phyloP scores from a whole-genome alignment of 2,329 filamentous ascomycete genomes.

The Xylogone sp. region DNA sequence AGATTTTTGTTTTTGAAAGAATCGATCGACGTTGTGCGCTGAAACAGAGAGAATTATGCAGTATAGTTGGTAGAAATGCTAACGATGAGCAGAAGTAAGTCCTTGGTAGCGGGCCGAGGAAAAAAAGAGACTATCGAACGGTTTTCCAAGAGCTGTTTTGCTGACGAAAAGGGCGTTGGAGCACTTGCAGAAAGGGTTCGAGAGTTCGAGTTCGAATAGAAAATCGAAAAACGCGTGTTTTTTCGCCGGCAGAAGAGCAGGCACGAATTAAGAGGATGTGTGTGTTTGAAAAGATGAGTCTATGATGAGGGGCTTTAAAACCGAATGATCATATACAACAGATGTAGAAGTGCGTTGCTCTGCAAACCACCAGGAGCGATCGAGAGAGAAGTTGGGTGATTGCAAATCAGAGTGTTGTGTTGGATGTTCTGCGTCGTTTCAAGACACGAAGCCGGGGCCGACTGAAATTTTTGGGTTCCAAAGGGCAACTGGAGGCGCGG shows the following conservation, averaged over 20 bases:
- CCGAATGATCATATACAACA: conserved; percentile 6
- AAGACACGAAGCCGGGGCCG: neutral
- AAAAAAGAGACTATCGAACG: conserved; percentile 11
- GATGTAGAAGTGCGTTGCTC: conserved; percentile 16
- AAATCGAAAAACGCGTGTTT: conserved; percentile 1
- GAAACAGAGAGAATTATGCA: conserved; percentile 22
- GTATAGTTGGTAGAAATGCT: conserved; percentile 19
- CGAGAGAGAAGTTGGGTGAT: conserved; percentile 11
- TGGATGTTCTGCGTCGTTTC: conserved; percentile 3
- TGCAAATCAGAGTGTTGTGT: neutral
- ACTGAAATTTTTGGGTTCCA: neutral
- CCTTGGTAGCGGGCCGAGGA: conserved; percentile 22
- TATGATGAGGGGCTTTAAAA: neutral
- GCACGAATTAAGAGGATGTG: neutral
- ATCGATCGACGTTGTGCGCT: conserved; percentile 20
- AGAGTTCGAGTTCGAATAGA: no score
- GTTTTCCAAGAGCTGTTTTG: conserved; percentile 18
- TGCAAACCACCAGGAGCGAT: conserved; percentile 24
- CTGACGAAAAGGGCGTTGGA: conserved; percentile 3
- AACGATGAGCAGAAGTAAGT: conserved; percentile 20
- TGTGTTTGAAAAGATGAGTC: conserved; percentile 4
- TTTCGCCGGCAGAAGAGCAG: neutral
- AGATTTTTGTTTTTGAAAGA: conserved; percentile 12
- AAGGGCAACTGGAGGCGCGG: neutral
- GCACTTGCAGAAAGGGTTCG: no score